A percentile compares a stretch with the other conserved stretches of the same genome.
Conservation (phyloP, 805 yeast species). For the Kodamaea jinghongensis region DNA sequence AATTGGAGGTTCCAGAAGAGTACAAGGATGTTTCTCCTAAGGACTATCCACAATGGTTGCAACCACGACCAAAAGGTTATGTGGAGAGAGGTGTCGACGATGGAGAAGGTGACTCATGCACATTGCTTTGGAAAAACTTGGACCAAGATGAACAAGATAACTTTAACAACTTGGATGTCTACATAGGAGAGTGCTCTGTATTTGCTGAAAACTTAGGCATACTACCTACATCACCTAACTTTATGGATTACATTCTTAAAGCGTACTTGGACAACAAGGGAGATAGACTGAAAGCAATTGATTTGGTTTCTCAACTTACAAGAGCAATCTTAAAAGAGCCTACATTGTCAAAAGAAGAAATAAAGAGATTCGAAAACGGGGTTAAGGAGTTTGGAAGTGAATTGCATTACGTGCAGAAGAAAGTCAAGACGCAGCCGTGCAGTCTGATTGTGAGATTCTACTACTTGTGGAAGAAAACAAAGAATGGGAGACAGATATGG, state of each 20-base stretch:
- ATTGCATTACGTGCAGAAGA: conserved; percentile 65
- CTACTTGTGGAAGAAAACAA: conserved; percentile 89
- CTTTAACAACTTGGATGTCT: conserved; percentile 47
- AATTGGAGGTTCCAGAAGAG: conserved; percentile 48
- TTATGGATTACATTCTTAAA: conserved; percentile 69
- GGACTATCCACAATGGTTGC: conserved; percentile 72
- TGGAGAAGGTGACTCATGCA: conserved; percentile 47
- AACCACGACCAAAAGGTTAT: conserved; percentile 76
- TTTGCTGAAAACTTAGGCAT: conserved; percentile 57
- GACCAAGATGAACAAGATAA: conserved; percentile 22
- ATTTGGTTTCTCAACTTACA: conserved; percentile 45
- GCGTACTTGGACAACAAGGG: conserved; percentile 52
- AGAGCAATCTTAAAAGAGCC: conserved; percentile 72
- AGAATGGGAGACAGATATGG: conserved; percentile 74
- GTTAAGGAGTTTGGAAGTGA: conserved; percentile 75
- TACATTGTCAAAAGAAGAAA: conserved; percentile 62
- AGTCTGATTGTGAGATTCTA: conserved; percentile 84
- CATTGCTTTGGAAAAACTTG: conserved; percentile 64
- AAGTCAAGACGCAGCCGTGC: conserved; percentile 69
- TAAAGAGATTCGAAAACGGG: conserved; percentile 68
- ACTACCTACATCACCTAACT: conserved; percentile 70
- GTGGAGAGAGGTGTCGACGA: conserved; percentile 79
- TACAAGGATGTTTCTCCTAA: conserved; percentile 37
- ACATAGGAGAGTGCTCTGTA: conserved; percentile 51
- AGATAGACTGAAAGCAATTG: conserved; percentile 49